Conservation (phyloP, 2,329 filamentous ascomycete species). For the Aspergillus sergii region DNA sequence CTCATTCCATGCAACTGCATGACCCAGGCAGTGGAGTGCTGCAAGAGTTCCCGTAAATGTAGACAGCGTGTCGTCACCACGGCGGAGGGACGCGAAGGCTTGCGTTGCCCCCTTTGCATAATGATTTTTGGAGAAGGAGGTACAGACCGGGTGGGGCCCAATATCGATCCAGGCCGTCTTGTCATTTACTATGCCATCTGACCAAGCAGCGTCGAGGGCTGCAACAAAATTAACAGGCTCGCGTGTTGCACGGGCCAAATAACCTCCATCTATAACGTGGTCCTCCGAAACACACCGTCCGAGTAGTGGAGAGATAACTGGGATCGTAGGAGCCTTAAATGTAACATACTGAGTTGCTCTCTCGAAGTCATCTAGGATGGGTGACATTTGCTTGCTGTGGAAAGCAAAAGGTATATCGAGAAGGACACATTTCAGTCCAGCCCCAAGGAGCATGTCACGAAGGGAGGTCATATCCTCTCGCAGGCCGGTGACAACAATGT, state of each 20-base stretch:
- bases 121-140: conserved; percentile 65
- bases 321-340: conserved; percentile 61
- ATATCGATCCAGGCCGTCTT: conserved; percentile 73
- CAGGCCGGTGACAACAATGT: conserved; percentile 71
- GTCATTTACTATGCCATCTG: conserved; percentile 55
- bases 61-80: conserved; percentile 65
- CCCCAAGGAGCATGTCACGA: conserved; percentile 50
- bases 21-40: conserved; percentile 63
- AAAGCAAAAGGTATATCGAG: conserved; percentile 68
- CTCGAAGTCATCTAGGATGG: conserved; percentile 19
- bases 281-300: conserved; percentile 59
- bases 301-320: conserved; percentile 69
- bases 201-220: conserved; percentile 62
- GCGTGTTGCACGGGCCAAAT: conserved; percentile 66
- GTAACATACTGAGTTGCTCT: conserved; percentile 41
- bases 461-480: conserved; percentile 62
- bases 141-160: conserved; percentile 72
- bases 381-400: conserved; percentile 23
- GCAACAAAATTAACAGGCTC: conserved; percentile 70
- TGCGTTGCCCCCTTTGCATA: conserved; percentile 56
- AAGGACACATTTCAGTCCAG: conserved; percentile 62
- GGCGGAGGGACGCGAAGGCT: conserved; percentile 63
- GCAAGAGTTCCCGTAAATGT: conserved; percentile 62
- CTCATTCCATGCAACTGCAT: conserved; percentile 70
- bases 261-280: conserved; percentile 61